Evolutionary conservation across 2,329 filamentous ascomycete genomes (phyloP).

Genomic region (Neopestalotiopsis sp.): DNA sequence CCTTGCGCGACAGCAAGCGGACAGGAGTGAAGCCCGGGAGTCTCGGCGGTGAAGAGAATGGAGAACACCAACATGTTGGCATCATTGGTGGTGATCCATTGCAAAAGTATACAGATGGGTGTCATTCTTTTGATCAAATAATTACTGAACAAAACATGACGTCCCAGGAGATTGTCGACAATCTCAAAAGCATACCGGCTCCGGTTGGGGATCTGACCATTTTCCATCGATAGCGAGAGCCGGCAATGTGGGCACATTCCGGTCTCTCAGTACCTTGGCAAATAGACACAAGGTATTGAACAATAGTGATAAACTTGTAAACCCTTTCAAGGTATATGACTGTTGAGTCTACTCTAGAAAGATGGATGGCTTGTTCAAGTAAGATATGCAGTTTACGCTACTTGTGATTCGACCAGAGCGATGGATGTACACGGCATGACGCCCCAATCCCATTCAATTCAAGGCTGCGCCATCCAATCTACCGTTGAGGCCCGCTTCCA

Average conservation of each 20-base stretch:
- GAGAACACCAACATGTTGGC: slow-evolving; percentile 35
- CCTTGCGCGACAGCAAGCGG: slow-evolving; percentile 27
- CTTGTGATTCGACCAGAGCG: no score
- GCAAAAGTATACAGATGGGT: slow-evolving; percentile 74
- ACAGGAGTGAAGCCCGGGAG: background rate
- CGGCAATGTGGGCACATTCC: slow-evolving; percentile 1
- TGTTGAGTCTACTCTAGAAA: no score
- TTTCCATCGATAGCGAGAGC: slow-evolving; percentile 51
- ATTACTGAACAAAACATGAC: slow-evolving; percentile 76
- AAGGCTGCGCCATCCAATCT: no score
- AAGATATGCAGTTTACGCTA: no score
- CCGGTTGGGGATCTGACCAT: slow-evolving; percentile 59
- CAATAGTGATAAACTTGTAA: background rate
- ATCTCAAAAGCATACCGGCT: slow-evolving; percentile 63
- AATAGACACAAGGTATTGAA: background rate
- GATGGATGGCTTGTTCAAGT: no score
- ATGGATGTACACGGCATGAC: no score
- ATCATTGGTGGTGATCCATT: slow-evolving; percentile 51
- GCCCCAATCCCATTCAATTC: no score
- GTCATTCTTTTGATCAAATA: slow-evolving; percentile 81
- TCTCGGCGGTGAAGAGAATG: slow-evolving; percentile 1
- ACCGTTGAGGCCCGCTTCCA: no score
- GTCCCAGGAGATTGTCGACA: slow-evolving; percentile 73
- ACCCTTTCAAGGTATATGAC: no score
- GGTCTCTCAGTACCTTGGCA: slow-evolving; percentile 9